Conservation (phyloP, 2,329 filamentous ascomycete genomes). For the Botrytis fabae region DNA sequence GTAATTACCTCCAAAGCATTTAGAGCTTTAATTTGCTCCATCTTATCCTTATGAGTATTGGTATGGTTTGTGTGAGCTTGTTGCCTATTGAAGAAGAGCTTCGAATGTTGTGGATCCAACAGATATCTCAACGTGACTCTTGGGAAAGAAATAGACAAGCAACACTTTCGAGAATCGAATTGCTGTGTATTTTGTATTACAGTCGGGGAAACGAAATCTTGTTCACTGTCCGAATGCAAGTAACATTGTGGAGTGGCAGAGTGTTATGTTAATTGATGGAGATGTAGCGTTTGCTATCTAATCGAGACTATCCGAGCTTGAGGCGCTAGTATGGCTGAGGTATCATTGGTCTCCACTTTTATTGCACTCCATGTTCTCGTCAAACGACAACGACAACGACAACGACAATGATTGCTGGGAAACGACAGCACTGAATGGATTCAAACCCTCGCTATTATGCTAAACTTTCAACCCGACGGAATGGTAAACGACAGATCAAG, state of each 20-base stretch:
- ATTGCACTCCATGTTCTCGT: not conserved
- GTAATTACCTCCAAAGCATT: conserved; percentile 60
- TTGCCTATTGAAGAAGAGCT: conserved; percentile 20
- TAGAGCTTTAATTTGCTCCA: conserved; percentile 73
- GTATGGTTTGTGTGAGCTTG: conserved; percentile 8
- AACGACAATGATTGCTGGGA: not conserved
- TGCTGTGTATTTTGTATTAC: not conserved
- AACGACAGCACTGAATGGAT: not conserved
- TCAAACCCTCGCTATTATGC: not conserved
- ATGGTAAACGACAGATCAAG: not conserved
- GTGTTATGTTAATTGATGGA: not conserved
- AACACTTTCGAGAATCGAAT: not conserved
- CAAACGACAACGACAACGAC: not conserved
- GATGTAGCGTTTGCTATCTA: conserved; percentile 18
- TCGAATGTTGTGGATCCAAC: not conserved
- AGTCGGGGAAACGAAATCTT: not conserved
- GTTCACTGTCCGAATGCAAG: not conserved
- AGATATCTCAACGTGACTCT: not conserved
- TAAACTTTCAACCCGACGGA: not conserved
- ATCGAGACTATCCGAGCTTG: conserved; percentile 8
- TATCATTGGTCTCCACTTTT: not conserved
- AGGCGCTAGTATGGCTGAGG: not conserved
- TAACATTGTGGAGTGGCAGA: not conserved
- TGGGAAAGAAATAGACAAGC: not conserved
- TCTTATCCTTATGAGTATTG: conserved; percentile 42